Base-by-base conservation (phyloP, 2,329 filamentous ascomycete species). In the Colletotrichum gloeosporioides region DNA sequence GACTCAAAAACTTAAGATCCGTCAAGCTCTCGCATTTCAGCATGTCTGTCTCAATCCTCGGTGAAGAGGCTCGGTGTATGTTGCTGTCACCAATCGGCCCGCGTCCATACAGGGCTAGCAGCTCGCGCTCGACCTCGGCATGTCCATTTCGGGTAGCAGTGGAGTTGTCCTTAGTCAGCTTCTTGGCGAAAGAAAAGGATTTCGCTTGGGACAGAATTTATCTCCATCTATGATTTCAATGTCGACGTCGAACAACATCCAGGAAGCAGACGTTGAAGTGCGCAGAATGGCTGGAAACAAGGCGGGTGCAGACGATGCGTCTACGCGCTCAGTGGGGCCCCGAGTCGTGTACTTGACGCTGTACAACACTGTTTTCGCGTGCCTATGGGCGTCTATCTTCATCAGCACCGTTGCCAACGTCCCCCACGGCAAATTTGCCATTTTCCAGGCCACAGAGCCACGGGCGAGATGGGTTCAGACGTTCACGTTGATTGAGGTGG, bases 401-500 rank as follows among this genome's bases (percentile, higher is more conserved):
- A 89, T 91, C 69, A 91, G 94, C 75, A 93, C 94, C 4, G 81
- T 92, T 29, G 78, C 84, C 27, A 85, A 94, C 22, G 82, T 88
- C 25, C 80, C 88, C 29, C 83, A 86, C 9, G 90, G 91, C 12
- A 90, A 92, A 69, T 85, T 87, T 16, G 87, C 89, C 67, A 92
- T 94, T 61, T 94, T 92, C 81, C 82, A 87, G 4, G 89, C 87
- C 57, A 89, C 92, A 7, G 93, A 94, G 79, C 86, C 90, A 66
- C 95, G 93, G 83, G 92, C 92, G 63, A 93, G 93, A 81, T 93
- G 92, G 91, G 96, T 94, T 71, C 97, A 99, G 89, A 97, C 94
- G 3, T 85, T 95, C 66, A 96, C 96, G 0, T 85, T 92, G 57
- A 87, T 98, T 82, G 97, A 99, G 87, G 91, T 99, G 55, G 81